phyloP scores from a whole-genome alignment of 2,329 filamentous ascomycete genomes.

The Talaromyces albobiverticillius region DNA sequence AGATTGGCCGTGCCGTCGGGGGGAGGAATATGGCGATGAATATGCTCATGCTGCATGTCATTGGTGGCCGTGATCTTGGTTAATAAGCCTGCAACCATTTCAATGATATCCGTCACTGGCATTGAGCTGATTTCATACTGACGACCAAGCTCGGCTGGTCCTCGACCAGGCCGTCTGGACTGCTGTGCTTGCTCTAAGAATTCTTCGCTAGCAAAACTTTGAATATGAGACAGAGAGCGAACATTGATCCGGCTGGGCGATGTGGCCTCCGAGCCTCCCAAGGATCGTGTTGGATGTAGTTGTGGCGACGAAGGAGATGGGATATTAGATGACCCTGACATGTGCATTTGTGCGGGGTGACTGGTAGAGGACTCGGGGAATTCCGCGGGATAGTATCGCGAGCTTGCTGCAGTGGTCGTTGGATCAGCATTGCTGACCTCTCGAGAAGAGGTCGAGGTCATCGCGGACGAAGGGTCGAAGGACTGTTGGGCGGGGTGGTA shows the following conservation, averaged over 20 bases:
- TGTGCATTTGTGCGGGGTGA: background rate
- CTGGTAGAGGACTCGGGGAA: slow-evolving; percentile 1
- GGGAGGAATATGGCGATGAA: slow-evolving; percentile 70
- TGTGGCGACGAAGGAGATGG: slow-evolving; percentile 45
- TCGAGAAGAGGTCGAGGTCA: slow-evolving; percentile 9
- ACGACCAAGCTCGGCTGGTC: slow-evolving; percentile 48
- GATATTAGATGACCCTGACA: slow-evolving; percentile 9
- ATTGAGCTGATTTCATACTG: slow-evolving; percentile 95
- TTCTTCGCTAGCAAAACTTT: slow-evolving; percentile 80
- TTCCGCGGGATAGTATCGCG: slow-evolving; percentile 7
- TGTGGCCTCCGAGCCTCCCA: slow-evolving; percentile 40
- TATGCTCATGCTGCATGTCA: slow-evolving; percentile 85
- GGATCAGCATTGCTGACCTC: background rate
- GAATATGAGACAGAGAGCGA: slow-evolving; percentile 85
- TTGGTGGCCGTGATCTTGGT: slow-evolving; percentile 98
- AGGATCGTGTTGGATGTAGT: slow-evolving; percentile 44
- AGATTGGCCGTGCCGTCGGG: slow-evolving; percentile 59
- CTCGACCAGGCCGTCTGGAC: slow-evolving; percentile 31
- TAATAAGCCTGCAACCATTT: slow-evolving; percentile 95
- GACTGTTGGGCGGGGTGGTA: slow-evolving; percentile 21
- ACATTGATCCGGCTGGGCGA: slow-evolving; percentile 69
- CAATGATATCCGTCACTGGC: slow-evolving; percentile 95
- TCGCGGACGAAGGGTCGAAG: slow-evolving; percentile 17
- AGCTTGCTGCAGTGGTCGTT: background rate
- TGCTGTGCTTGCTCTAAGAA: slow-evolving; percentile 56